Evolutionary conservation across 495 filamentous ascomycete species (phyloP).

Genomic region (Collariella sp.): DNA sequence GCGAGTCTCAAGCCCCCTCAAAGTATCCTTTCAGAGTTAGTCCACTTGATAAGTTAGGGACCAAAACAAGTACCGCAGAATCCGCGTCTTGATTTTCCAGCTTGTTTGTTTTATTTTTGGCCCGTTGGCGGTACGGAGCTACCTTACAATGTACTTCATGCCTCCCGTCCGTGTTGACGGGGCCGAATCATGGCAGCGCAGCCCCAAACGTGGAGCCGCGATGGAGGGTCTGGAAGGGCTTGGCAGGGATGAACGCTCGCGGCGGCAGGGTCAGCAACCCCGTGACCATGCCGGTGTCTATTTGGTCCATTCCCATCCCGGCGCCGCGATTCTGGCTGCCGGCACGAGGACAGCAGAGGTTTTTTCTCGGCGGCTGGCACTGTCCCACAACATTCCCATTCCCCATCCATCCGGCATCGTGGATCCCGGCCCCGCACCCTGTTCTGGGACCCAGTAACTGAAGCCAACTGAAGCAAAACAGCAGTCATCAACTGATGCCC

Average conservation of each 20-base stretch:
- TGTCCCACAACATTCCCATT: slow-evolving; percentile 1
- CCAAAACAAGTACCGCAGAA: background rate
- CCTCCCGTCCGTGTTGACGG: background rate
- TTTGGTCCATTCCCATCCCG: background rate
- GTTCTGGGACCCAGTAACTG: background rate
- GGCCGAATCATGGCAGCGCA: slow-evolving; percentile 6
- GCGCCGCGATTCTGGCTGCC: slow-evolving; percentile 1
- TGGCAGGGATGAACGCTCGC: slow-evolving; percentile 16
- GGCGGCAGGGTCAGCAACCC: slow-evolving; percentile 7
- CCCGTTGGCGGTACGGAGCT: background rate
- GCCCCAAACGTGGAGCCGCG: slow-evolving; percentile 3
- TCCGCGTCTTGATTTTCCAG: background rate
- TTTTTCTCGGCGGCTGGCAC: slow-evolving; percentile 5
- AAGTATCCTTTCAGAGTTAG: background rate
- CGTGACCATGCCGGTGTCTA: slow-evolving; percentile 15
- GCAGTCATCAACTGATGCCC: background rate
- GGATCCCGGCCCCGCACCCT: slow-evolving; percentile 1
- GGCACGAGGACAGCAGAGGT: slow-evolving; percentile 29
- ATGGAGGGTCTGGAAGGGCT: slow-evolving; percentile 11
- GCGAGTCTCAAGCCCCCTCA: no score
- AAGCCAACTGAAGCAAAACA: no score
- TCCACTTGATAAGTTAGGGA: background rate
- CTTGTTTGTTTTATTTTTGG: slow-evolving; percentile 4
- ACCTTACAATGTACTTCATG: background rate
- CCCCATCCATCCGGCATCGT: slow-evolving; percentile 4